These are phyloP conservation scores for Schizochytrium sp. DNA, from an alignment of 108 stramenopile genomes.

Conservation along the genomic window DNA sequence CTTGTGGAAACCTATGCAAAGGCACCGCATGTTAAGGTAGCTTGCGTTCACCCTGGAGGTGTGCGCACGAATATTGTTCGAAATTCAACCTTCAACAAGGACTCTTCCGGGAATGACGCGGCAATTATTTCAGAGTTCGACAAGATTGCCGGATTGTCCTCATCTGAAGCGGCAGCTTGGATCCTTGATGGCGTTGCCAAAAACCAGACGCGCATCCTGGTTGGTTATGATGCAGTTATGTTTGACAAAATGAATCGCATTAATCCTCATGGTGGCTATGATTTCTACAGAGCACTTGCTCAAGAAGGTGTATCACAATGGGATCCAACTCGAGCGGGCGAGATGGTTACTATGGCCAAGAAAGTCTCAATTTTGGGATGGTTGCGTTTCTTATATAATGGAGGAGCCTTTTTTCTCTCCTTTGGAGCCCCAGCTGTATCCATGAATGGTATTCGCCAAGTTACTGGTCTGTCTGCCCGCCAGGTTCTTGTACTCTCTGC, in stretches of 20 bases:
- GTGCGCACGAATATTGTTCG: conserved; percentile 18
- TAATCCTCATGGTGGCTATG: neutral
- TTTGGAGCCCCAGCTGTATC: too few species aligned
- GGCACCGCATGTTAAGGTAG: conserved; percentile 55
- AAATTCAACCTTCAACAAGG: conserved; percentile 6
- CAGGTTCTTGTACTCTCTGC: too few species aligned
- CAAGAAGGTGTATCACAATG: conserved; percentile 13
- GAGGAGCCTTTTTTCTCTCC: neutral
- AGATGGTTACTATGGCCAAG: neutral
- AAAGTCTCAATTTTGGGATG: neutral
- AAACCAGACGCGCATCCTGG: conserved; percentile 59
- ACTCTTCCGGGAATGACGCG: neutral
- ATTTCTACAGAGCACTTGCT: neutral
- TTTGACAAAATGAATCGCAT: conserved; percentile 22
- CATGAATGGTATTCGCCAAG: too few species aligned
- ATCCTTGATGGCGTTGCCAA: conserved; percentile 35
- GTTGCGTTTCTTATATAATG: conserved; percentile 7
- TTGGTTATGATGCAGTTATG: conserved; percentile 50
- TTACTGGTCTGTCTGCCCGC: too few species aligned
- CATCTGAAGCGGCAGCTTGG: conserved; percentile 34
- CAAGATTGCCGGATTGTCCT: neutral
- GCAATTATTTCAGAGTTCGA: neutral
- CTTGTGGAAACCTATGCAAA: conserved; percentile 53
- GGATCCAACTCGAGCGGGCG: neutral
- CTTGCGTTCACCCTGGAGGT: conserved; percentile 41